Conservation (phyloP, 1,284 basidiomycete species). For the Polyporus tsugae region DNA sequence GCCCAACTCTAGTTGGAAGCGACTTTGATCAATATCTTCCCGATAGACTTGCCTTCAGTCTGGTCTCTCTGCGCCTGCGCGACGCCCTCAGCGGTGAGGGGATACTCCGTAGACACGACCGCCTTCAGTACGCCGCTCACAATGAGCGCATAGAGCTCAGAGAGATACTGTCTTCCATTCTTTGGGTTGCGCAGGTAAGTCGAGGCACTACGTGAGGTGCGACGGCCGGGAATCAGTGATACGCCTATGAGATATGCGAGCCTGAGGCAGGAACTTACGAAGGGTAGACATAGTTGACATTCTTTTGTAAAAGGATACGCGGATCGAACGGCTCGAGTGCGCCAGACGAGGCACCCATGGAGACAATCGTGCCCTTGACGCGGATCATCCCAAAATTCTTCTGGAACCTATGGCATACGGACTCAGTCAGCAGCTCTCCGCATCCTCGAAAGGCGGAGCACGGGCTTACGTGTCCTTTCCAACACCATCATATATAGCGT, state of each 20-base stretch:
- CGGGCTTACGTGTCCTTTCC: constrained; percentile 85
- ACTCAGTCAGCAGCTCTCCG: not conserved
- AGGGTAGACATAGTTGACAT: constrained; percentile 83
- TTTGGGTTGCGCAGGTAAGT: constrained; percentile 76
- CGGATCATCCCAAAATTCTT: constrained; percentile 82
- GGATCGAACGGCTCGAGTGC: constrained; percentile 78
- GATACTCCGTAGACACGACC: constrained; percentile 81
- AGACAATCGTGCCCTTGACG: constrained; percentile 86
- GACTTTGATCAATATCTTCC: constrained; percentile 82
- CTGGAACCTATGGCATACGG: constrained; percentile 66
- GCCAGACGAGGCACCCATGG: constrained; percentile 93
- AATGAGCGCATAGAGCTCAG: constrained; percentile 73
- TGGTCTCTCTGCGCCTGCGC: constrained; percentile 85
- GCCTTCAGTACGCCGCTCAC: constrained; percentile 71
- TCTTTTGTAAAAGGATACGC: constrained; percentile 83
- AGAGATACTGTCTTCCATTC: constrained; percentile 72
- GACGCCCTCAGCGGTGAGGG: constrained; percentile 85
- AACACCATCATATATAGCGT: constrained; percentile 93
- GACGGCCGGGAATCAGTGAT: not conserved
- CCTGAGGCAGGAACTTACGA: constrained; percentile 59
- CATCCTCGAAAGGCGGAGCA: not conserved
- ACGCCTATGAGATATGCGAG: not conserved
- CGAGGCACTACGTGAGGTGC: constrained; percentile 44
- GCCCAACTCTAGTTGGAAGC: constrained; percentile 4
- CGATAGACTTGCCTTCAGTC: constrained; percentile 76